Base-by-base conservation (phyloP, 83 land plant species). In the Picea mariana region DNA sequence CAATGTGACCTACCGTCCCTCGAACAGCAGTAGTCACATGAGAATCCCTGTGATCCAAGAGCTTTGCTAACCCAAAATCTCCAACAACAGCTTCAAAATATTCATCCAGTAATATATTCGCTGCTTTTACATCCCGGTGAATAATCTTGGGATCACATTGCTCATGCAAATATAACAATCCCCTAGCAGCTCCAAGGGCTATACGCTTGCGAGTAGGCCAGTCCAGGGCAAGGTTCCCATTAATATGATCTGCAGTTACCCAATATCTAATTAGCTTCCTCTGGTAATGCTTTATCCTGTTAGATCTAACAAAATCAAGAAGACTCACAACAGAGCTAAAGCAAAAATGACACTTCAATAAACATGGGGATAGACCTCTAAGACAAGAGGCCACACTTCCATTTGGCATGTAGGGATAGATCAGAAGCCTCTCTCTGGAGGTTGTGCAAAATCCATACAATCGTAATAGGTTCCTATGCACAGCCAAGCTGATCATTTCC, bases 311-410 rank as follows among this genome's bases (percentile, higher is more conserved):
- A 13, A 58, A 58, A 13, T 58, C 60, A 58, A 58, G 60, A 58
- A 58, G 60, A 15, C 60, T 58, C 16, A 15, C 16, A 58, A 58
- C 60, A 58, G 60, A 58, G 60, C 15, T 58, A 58, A 58, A 58
- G 60, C 4, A 58, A 58, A 58, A 58, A 3, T 58, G 60, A 58
- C 15, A 58, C 60, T 58, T 15, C 4, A 13, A 13, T 21, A 42
- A 67, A 67, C 15, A 75, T 52, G 82, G 23, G 68, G 62, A 84
- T 85, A 67, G 34, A 93, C 94, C 95, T 89, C 95, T 87, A 24
- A 93, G 80, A 47, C 95, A 87, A 77, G 92, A 93, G 17, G 95
- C 95, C 65, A 93, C 95, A 84, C 95, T 93, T 62, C 95, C 95
- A 86, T 93, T 91, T 65, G 92, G 87, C 95, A 93, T 93, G 75